Percentiles rank a stretch among this genome's conserved stretches.
Conservation (phyloP, 2,329 filamentous ascomycete species). For the Chaetomiaceae sp. region DNA sequence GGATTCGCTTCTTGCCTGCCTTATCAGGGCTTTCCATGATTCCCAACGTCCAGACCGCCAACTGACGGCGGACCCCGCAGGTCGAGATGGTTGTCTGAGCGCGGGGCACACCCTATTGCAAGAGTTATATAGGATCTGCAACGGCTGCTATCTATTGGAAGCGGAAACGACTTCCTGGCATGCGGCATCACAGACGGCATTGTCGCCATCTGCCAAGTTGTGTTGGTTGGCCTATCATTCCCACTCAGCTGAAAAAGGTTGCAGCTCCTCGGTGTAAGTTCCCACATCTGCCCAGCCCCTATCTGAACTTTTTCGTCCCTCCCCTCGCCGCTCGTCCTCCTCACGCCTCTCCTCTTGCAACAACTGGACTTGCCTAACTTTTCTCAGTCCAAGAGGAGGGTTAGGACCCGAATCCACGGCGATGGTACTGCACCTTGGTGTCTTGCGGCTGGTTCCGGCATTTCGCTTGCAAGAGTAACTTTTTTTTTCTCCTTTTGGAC, state of each 20-base stretch:
- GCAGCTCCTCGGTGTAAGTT: not conserved
- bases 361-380: not conserved
- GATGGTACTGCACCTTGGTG: slow-evolving; percentile 4
- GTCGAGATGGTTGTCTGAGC: slow-evolving; percentile 1
- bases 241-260: not conserved
- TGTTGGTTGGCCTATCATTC: slow-evolving; percentile 10
- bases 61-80: slow-evolving; percentile 8
- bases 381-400: slow-evolving; percentile 6
- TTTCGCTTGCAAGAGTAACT: slow-evolving; percentile 20
- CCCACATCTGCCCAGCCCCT: not conserved
- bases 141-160: slow-evolving; percentile 12
- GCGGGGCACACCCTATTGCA: not conserved
- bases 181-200: slow-evolving; percentile 1
- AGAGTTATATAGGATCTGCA: slow-evolving; percentile 18
- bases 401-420: slow-evolving; percentile 6
- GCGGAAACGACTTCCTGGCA: not conserved
- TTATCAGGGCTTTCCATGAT: slow-evolving; percentile 2
- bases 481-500: not conserved
- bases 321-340: not conserved
- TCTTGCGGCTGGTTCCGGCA: not conserved
- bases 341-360: not conserved
- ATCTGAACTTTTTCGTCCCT: not conserved
- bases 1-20: not conserved
- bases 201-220: slow-evolving; percentile 10
- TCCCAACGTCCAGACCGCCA: slow-evolving; percentile 2